Base-by-base conservation (phyloP, 2,329 filamentous ascomycete genomes). In the Teratosphaeria pseudoeucalypti region DNA sequence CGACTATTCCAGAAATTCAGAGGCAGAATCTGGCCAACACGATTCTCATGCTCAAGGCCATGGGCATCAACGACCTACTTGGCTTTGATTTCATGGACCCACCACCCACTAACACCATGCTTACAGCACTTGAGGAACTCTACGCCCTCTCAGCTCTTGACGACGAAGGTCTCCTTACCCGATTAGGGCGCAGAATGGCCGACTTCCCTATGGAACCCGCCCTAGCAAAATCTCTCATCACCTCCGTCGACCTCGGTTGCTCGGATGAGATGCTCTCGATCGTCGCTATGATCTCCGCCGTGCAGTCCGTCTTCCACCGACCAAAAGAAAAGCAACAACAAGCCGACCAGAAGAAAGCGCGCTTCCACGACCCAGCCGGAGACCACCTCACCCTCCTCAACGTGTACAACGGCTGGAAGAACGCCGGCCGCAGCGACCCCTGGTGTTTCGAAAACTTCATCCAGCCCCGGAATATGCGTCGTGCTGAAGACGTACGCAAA, bases 81-180 rank as follows among this genome's bases (percentile, higher is more conserved):
- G 91, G 95, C 71, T 99, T 99, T 69, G 92, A 97, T 75, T 99
- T 99, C 69, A 97, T 99, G 92, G 94, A 99, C 69, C 92, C 94
- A 0, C 94, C 94, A 0, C 94, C 94, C 0, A 94, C 94, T 34
- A 96, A 97, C 69, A 97, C 94, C 12, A 96, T 97, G 90, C 82
- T 99, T 64, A 95, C 91, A 56, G 94, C 94, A 0, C 79, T 99
- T 3, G 95, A 99, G 75, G 94, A 97, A 71, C 80, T 99, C 0
- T 99, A 99, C 70, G 90, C 91, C 0, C 79, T 99, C 11, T 90
- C 88, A 3, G 92, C 92, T 0, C 80, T 99, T 0, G 94, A 99
- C 64, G 92, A 99, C 68, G 94, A 99, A 80, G 94, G 94, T 14
- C 81, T 99, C 0, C 78, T 99, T 2, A 99, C 94, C 0, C 85